Percentiles rank a stretch among this genome's conserved stretches.
phyloP scores from a whole-genome alignment of 495 filamentous ascomycete species.

The Xanthoparmelia taractica region DNA sequence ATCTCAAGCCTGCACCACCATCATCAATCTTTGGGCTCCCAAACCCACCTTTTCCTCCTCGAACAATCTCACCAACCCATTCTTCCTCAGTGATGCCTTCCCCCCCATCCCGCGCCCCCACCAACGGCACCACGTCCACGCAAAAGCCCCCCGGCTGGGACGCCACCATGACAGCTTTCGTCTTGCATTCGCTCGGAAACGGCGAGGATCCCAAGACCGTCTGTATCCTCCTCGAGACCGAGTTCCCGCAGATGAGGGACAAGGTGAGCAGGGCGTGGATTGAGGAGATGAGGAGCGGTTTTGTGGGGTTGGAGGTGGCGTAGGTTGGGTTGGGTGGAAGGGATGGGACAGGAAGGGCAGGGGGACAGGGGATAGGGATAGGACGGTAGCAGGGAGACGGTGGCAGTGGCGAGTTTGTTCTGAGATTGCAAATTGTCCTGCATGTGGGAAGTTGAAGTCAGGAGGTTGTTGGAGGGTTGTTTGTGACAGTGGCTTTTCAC shows the following conservation, averaged over 20 bases:
- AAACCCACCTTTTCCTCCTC: too few relatives aligned
- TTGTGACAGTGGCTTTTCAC: background rate
- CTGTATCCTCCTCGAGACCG: slow-evolving; percentile 18
- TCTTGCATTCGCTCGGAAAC: slow-evolving; percentile 3
- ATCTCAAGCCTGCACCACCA: background rate
- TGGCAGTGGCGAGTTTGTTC: too few relatives aligned
- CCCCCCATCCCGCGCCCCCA: background rate
- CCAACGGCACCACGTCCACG: background rate
- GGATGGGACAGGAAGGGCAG: background rate
- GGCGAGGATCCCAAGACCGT: slow-evolving; percentile 10
- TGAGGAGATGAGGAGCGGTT: slow-evolving; percentile 8
- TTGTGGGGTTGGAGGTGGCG: background rate
- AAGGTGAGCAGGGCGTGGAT: slow-evolving; percentile 9
- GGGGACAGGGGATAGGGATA: background rate
- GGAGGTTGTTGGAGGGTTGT: background rate
- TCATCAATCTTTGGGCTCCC: background rate
- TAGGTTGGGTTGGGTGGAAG: background rate
- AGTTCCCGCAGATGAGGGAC: slow-evolving; percentile 15
- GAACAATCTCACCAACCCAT: background rate
- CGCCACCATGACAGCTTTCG: slow-evolving; percentile 15
- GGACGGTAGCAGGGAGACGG: background rate
- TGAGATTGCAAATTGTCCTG: too few relatives aligned
- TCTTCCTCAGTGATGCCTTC: background rate
- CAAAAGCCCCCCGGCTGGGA: slow-evolving; percentile 17
- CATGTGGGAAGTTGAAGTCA: too few relatives aligned